Base-by-base conservation (phyloP, 805 yeast genomes). In the Ogataea henricii region DNA sequence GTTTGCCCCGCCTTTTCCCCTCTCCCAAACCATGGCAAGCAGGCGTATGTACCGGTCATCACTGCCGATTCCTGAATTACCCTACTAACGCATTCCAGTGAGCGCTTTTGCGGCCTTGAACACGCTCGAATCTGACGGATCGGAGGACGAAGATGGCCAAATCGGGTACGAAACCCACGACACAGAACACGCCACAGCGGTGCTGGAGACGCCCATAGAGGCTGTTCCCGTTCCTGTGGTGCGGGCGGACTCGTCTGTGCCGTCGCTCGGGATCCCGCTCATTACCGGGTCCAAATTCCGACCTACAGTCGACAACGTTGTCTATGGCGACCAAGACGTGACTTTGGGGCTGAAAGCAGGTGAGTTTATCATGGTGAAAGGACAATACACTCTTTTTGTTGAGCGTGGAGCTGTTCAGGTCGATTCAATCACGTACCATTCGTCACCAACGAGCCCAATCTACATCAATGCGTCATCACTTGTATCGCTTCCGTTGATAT, bases 361-460 rank as follows among this genome's bases (percentile, higher is more conserved):
- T 22, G 80, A 81, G 47, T 68, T 58, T 43, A 48, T 81, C 2
- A 54, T 78, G 33, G 45, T 81, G 1, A 65, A 68, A 46, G 86
- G 87, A 0, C 80, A 74, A 49, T 79, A 70, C 52, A 55, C 39
- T 3, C 42, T 81, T 20, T 58, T 59, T 3, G 64, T 81, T 0
- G 73, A 71, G 49, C 59, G 76, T 43, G 87, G 87, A 14, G 73
- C 77, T 0, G 58, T 78, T 0, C 51, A 63, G 3, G 49, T 81
- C 1, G 81, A 82, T 52, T 69, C 74, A 54, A 46, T 65, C 16
- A 35, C 60, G 1, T 64, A 64, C 55, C 73, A 57, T 56, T 69
- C 64, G 16, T 52, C 52, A 25, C 51, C 49, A 5, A 7, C 17
- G 1, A 12, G 25, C 8, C 33, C 44, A 2, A 54, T 47, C 16